These are phyloP conservation scores for Plantago lanceolata DNA, from an alignment of 305 asterid genomes.

Conservation along the genomic window DNA sequence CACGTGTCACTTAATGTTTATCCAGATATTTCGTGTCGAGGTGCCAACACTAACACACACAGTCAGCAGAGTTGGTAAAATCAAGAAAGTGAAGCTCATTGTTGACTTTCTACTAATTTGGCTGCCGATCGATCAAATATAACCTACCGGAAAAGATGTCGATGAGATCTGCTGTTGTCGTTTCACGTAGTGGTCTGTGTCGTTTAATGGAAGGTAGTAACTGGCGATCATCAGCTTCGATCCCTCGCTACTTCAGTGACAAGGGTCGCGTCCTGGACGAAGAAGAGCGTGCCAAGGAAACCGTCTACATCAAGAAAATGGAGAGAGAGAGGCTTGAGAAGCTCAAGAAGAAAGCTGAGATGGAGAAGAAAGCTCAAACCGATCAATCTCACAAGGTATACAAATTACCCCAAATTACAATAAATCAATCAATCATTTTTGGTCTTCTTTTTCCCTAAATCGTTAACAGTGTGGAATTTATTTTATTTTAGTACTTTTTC, in stretches of 20 bases:
- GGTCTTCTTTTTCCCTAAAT: not conserved
- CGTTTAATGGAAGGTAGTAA: constrained; percentile 41
- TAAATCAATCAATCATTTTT: not conserved
- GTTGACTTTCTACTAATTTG: no score
- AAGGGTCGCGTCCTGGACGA: constrained; percentile 67
- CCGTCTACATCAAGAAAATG: constrained; percentile 60
- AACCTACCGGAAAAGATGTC: constrained; percentile 29
- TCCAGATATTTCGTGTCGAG: no score
- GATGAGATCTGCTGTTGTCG: constrained; percentile 41
- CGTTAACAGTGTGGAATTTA: not conserved
- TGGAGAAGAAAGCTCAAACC: constrained; percentile 33
- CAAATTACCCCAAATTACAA: no score
- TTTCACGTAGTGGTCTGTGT: constrained; percentile 39
- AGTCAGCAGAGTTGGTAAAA: no score
- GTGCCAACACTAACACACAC: no score
- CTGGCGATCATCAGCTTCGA: constrained; percentile 35
- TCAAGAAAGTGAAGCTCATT: no score
- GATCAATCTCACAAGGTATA: constrained; percentile 45
- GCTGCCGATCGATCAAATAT: not conserved
- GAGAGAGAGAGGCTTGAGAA: constrained; percentile 51
- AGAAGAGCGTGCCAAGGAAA: constrained; percentile 83
- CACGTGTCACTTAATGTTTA: no score
- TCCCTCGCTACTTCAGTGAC: constrained; percentile 52
- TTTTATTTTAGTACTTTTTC: not conserved
- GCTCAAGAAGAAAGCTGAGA: constrained; percentile 40